Conservation (phyloP, 495 filamentous ascomycete genomes). For the Lentithecium fluviatile region DNA sequence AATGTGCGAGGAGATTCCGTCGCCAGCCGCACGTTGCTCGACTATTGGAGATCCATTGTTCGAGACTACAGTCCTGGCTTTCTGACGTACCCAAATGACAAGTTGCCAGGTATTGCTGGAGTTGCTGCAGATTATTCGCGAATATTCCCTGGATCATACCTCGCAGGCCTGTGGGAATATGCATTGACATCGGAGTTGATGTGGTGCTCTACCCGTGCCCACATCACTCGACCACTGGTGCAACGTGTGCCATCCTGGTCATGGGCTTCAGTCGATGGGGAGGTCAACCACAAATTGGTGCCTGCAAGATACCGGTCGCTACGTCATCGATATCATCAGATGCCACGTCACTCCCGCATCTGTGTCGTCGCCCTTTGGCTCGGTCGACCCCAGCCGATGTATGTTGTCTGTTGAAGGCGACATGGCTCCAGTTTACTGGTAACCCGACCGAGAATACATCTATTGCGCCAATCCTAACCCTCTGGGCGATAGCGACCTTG, state of each 20-base stretch:
- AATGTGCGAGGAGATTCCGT: not conserved
- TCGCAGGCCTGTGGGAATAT: slow-evolving; percentile 41
- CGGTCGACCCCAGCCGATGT: not conserved
- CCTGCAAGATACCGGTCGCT: not conserved
- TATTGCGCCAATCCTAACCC: not conserved
- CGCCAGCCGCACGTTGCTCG: not conserved
- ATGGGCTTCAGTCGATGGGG: slow-evolving; percentile 23
- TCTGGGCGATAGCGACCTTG: not conserved
- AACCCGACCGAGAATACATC: not conserved
- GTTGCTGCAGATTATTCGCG: slow-evolving; percentile 32
- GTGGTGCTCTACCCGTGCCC: slow-evolving; percentile 8
- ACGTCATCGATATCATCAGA: not conserved
- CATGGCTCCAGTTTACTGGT: slow-evolving; percentile 6
- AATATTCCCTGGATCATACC: slow-evolving; percentile 26
- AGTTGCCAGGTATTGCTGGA: slow-evolving; percentile 39
- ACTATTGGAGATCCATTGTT: slow-evolving; percentile 14
- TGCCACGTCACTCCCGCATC: slow-evolving; percentile 5
- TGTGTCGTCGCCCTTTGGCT: slow-evolving; percentile 2
- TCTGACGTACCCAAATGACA: slow-evolving; percentile 35
- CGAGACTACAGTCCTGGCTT: slow-evolving; percentile 16
- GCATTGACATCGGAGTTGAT: slow-evolving; percentile 15
- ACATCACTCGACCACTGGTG: slow-evolving; percentile 7
- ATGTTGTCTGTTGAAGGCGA: slow-evolving; percentile 4
- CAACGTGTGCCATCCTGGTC: slow-evolving; percentile 23
- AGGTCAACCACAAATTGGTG: slow-evolving; percentile 1